Percentiles rank a stretch among this genome's conserved stretches.
phyloP scores from a whole-genome alignment of 169 alveolate species.

The Eimeria tenella region DNA sequence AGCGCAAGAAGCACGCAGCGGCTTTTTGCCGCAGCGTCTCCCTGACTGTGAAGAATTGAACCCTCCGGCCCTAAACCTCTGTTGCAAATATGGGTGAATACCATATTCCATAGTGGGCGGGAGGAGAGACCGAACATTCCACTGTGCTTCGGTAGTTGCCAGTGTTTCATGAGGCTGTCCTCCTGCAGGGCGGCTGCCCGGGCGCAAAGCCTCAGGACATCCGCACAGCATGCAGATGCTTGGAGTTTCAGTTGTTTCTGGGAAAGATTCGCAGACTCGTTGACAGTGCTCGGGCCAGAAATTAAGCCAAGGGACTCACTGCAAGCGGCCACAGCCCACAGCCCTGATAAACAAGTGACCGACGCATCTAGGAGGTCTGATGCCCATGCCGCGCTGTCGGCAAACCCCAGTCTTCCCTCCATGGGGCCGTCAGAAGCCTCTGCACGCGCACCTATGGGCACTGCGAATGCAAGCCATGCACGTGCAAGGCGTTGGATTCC shows the following conservation, averaged over 20 bases:
- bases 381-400: not conserved
- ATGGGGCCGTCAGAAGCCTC: conserved; percentile 1
- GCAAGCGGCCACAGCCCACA: conserved; percentile 66
- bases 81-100: not conserved
- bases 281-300: not conserved
- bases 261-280: not conserved
- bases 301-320: conserved; percentile 38
- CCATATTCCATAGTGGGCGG: conserved; percentile 2
- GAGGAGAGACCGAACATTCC: not conserved
- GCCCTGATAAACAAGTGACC: conserved; percentile 36
- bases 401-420: not conserved
- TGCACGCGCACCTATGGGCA: conserved; percentile 9
- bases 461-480: conserved; percentile 35
- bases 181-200: conserved; percentile 52
- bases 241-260: conserved; percentile 34
- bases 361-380: conserved; percentile 44
- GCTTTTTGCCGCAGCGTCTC: not conserved
- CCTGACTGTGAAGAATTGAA: not conserved
- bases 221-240: conserved; percentile 36
- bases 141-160: not conserved
- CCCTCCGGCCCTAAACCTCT: conserved; percentile 29
- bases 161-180: not conserved
- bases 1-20: conserved; percentile 66
- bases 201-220: conserved; percentile 54
- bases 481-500: conserved; percentile 68